A percentile compares a stretch with the other conserved stretches of the same genome.
Conservation (phyloP, 2,329 filamentous ascomycete genomes). For the Magnaporthales sp. region DNA sequence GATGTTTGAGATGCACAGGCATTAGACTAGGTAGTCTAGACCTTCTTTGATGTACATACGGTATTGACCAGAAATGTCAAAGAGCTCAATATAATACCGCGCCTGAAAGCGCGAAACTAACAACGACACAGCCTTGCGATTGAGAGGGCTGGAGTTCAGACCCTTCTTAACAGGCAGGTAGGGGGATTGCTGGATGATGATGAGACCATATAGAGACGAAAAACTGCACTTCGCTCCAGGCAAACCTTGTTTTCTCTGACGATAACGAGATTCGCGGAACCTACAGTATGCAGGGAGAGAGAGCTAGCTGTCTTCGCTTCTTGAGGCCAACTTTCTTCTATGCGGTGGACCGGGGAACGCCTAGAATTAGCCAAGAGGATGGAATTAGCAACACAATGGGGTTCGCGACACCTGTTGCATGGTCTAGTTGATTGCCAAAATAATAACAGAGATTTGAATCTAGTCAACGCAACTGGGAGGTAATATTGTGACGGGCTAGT, state of each 20-base stretch:
- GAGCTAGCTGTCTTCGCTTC: too few species aligned
- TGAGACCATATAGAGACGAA: neutral
- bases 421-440: neutral
- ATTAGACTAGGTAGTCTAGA: neutral
- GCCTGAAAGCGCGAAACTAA: neutral
- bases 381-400: neutral
- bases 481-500: too few species aligned
- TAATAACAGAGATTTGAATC: neutral
- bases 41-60: neutral
- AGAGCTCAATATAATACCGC: neutral
- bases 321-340: too few species aligned
- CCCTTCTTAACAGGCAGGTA: neutral
- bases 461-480: neutral
- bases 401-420: neutral
- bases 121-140: neutral
- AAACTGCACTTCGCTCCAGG: too few species aligned
- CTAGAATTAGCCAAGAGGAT: neutral
- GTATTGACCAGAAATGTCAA: neutral
- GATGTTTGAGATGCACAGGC: neutral
- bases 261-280: neutral
- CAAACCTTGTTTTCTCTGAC: neutral
- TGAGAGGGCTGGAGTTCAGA: neutral
- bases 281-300: neutral
- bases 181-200: neutral
- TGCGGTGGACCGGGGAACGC: too few species aligned